These are phyloP conservation scores for Debaryomyces subglobosus DNA, from an alignment of 1,139 yeast genomes.

Conservation along the genomic window DNA sequence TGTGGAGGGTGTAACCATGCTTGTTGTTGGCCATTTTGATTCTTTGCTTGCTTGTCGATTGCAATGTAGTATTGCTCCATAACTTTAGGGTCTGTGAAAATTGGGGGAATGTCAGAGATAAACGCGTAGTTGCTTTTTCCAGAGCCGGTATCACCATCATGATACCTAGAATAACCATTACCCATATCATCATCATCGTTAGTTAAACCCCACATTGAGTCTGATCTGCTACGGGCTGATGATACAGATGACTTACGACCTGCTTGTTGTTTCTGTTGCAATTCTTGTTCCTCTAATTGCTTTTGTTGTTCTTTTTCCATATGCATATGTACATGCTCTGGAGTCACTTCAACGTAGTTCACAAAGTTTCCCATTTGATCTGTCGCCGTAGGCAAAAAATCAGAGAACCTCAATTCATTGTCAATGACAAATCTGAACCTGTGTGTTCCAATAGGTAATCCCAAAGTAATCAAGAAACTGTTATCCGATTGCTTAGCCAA, in stretches of 20 bases:
- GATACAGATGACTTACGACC: constrained; percentile 34
- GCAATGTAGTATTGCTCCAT: constrained; percentile 70
- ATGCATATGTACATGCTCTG: constrained; percentile 39
- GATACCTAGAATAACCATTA: constrained; percentile 74
- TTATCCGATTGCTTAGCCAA: constrained; percentile 52
- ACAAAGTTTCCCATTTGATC: constrained; percentile 57
- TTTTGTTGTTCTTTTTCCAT: constrained; percentile 24
- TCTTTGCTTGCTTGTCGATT: constrained; percentile 67
- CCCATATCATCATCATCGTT: constrained; percentile 80
- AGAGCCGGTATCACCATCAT: constrained; percentile 47
- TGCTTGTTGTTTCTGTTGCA: constrained; percentile 9
- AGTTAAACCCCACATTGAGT: constrained; percentile 59
- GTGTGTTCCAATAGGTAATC: constrained; percentile 52
- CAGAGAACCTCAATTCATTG: constrained; percentile 50
- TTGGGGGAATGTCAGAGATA: constrained; percentile 80
- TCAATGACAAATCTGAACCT: constrained; percentile 52
- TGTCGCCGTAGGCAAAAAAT: constrained; percentile 52
- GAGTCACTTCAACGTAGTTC: constrained; percentile 51
- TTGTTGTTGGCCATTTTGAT: constrained; percentile 62
- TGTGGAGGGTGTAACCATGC: constrained; percentile 70
- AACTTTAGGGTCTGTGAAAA: constrained; percentile 75
- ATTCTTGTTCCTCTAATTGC: constrained; percentile 18
- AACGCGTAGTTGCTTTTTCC: constrained; percentile 39
- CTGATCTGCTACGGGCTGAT: constrained; percentile 35
- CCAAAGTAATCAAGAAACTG: constrained; percentile 43